Evolutionary conservation across 257 asterid genomes (phyloP), one percentile per base, ranked within the genome.

Genomic region (Forsythia viridissima): DNA sequence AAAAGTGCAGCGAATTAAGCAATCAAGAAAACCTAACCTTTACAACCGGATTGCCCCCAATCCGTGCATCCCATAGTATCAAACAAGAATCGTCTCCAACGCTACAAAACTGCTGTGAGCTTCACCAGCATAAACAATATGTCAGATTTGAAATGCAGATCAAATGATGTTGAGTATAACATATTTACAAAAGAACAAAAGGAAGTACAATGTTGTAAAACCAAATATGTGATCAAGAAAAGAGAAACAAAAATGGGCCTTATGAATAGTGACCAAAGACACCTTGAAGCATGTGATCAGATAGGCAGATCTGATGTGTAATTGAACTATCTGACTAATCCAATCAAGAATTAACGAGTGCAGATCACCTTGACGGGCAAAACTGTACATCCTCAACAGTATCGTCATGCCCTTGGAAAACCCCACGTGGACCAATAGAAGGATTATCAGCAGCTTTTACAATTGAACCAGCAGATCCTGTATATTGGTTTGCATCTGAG

Each of bases 81-180:
- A 95, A 88, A 83, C 98, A 92, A 44, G 99, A 93, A 88, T 95
- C 99, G 82, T 95, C 97, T 70, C 99, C 99, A 82, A 95, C 99
- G 74, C 99, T 95, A 79, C 98, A 95, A 59, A 95, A 95, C 77
- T 95, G 97, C 93, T 93, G 96, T 30, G 97, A 91, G 82, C 99
- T 96, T 82, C 85, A 92, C 77, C 24, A 80, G 74, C 74, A 38
- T 69, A 75, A 38, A 41, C 77, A 30, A 30, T 68, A 74, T 69
- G 79, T 70, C 79, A 79, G 80, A 68, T 57, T 76, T 72, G 81
- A 74, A 82, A 73, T 67, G 77, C 73, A 77, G 30, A 46, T 52
- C 71, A 80, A 38, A 78, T 24, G 82, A 70, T 34, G 36, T 46
- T 43, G 70, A 55, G 42, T 5, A n/a, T 68, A 3, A 12, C 39